phyloP scores from a whole-genome alignment of 2,329 filamentous ascomycete genomes.

The Myrmaecium sp. region DNA sequence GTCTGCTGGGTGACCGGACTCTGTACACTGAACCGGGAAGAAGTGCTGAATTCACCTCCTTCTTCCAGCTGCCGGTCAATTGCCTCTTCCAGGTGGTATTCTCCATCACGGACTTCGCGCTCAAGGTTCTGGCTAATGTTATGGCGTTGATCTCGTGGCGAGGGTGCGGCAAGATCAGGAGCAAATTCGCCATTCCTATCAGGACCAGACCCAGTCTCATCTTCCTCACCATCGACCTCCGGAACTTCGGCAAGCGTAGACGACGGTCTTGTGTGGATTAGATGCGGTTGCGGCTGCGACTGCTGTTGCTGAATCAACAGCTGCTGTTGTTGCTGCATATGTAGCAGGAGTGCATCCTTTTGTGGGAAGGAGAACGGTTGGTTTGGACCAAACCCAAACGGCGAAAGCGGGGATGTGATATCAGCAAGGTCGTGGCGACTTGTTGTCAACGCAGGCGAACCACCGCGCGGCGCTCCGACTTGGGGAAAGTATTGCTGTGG shows the following conservation, averaged over 20 bases:
- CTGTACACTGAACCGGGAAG: constrained; percentile 19
- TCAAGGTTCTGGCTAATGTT: constrained; percentile 66
- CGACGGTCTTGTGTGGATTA: constrained; percentile 27
- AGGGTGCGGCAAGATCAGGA: constrained; percentile 42
- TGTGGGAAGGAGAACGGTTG: constrained; percentile 16
- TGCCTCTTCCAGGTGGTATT: constrained; percentile 70
- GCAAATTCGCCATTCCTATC: constrained; percentile 22
- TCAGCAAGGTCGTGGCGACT: constrained; percentile 21
- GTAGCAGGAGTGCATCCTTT: constrained; percentile 22
- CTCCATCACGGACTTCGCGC: constrained; percentile 68
- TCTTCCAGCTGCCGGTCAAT: constrained; percentile 65
- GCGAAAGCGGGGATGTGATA: constrained; percentile 38
- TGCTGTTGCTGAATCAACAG: constrained; percentile 37
- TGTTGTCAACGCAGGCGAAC: constrained; percentile 24
- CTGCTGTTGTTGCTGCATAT: constrained; percentile 33
- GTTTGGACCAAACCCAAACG: constrained; percentile 32
- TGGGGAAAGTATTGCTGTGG: constrained; percentile 22
- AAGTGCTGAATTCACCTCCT: constrained; percentile 51
- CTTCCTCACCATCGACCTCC: constrained; percentile 54
- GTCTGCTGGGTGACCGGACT: constrained; percentile 11
- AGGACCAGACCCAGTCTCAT: constrained; percentile 12
- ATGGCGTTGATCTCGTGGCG: constrained; percentile 47
- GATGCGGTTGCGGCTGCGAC: constrained; percentile 33
- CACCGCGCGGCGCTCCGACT: constrained; percentile 20
- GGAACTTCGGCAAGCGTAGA: constrained; percentile 49